phyloP scores from a whole-genome alignment of 371 early-diverging fungal species.

The Gilbertella persicaria region DNA sequence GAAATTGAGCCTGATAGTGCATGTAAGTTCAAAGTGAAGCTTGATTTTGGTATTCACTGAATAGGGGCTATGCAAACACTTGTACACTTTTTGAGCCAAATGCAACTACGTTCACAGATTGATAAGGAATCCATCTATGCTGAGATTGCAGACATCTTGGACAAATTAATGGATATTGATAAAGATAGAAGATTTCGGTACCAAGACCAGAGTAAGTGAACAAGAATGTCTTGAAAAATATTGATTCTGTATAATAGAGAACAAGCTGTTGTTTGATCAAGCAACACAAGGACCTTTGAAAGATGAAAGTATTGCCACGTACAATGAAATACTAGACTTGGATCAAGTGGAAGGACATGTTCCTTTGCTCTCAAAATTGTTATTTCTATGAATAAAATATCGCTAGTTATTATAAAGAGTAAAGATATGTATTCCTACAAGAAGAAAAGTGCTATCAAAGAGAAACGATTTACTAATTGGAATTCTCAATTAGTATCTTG shows the following conservation, averaged over 20 bases:
- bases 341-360: neutral
- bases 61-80: constrained; percentile 54
- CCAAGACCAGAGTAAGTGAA: constrained; percentile 55
- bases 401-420: no score
- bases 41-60: neutral
- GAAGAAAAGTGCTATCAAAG: no score
- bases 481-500: no score
- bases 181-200: constrained; percentile 59
- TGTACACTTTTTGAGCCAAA: constrained; percentile 42
- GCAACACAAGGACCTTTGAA: neutral
- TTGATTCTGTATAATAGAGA: neutral
- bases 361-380: neutral
- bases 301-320: neutral
- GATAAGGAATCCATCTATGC: constrained; percentile 31
- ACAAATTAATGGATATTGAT: constrained; percentile 56
- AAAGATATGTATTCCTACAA: no score
- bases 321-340: neutral
- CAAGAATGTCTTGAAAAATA: neutral
- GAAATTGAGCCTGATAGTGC: constrained; percentile 89
- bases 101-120: constrained; percentile 14
- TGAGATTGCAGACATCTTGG: constrained; percentile 53
- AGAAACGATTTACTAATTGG: no score
- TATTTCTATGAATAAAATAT: no score
- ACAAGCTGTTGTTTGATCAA: neutral
- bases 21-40: constrained; percentile 53